These are phyloP conservation scores for Hymenoscyphus repandus DNA, from an alignment of 2,329 filamentous ascomycete species.

Conservation along the genomic window DNA sequence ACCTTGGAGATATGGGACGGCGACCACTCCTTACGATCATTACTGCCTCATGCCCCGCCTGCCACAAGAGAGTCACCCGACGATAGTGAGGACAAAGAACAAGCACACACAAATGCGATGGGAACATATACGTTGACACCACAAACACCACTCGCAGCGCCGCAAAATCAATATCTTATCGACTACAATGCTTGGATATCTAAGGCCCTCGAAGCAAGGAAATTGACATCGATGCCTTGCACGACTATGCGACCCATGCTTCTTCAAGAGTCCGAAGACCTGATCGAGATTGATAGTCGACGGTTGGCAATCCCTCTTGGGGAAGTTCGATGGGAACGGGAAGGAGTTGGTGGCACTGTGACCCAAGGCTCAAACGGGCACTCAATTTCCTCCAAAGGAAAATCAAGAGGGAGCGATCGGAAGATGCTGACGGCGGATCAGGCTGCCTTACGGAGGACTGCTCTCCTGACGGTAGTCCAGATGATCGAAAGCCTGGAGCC, in stretches of 20 bases:
- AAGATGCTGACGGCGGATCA: slow-evolving; percentile 50
- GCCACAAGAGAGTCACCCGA: slow-evolving; percentile 34
- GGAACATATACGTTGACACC: slow-evolving; percentile 79
- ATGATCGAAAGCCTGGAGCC: slow-evolving; percentile 84
- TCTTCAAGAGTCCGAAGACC: slow-evolving; percentile 69
- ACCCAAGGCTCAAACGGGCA: slow-evolving; percentile 54
- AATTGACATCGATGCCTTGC: slow-evolving; percentile 71
- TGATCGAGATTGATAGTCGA: slow-evolving; percentile 65
- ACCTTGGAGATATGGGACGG: slow-evolving; percentile 85
- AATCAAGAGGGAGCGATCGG: slow-evolving; percentile 25
- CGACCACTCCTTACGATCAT: slow-evolving; percentile 76
- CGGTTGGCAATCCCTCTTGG: slow-evolving; percentile 83
- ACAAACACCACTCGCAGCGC: slow-evolving; percentile 74
- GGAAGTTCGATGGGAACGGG: slow-evolving; percentile 81
- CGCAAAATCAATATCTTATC: slow-evolving; percentile 74
- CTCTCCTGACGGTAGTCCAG: slow-evolving; percentile 75
- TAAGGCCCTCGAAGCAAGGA: slow-evolving; percentile 66
- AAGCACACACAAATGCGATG: slow-evolving; percentile 59
- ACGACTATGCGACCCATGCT: slow-evolving; percentile 71
- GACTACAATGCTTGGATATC: slow-evolving; percentile 82
- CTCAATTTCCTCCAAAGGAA: slow-evolving; percentile 29
- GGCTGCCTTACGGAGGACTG: slow-evolving; percentile 68
- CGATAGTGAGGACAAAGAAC: slow-evolving; percentile 52
- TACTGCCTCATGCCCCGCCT: slow-evolving; percentile 65
- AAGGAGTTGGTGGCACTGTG: slow-evolving; percentile 59